Conservation (phyloP, 2,329 filamentous ascomycete genomes). For the Cladophialophora exuberans region DNA sequence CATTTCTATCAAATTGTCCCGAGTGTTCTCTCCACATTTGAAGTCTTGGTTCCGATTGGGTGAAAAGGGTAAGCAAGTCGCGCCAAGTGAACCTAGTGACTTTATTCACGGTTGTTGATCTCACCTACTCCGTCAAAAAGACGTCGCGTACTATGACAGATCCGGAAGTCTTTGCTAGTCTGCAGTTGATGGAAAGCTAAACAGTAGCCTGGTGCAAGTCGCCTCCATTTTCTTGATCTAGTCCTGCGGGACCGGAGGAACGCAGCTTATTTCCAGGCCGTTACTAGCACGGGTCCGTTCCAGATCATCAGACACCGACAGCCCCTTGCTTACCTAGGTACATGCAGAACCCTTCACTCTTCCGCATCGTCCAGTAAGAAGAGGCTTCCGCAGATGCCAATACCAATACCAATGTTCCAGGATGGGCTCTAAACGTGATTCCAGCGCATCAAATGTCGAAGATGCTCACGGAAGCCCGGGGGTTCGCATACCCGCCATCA, state of each 20-base stretch:
- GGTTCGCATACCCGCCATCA: neutral
- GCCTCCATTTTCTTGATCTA: neutral
- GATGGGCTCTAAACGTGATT: neutral
- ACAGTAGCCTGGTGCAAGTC: neutral
- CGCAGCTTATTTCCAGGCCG: neutral
- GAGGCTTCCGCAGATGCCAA: neutral
- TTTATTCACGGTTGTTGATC: too few species aligned
- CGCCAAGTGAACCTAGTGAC: too few species aligned
- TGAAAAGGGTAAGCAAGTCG: conserved; percentile 18
- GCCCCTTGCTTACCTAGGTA: too few species aligned
- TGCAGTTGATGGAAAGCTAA: too few species aligned
- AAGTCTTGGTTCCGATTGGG: conserved; percentile 9
- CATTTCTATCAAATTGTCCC: neutral
- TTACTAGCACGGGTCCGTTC: neutral
- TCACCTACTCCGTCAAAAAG: too few species aligned
- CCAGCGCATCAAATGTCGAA: neutral
- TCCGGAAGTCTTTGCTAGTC: too few species aligned
- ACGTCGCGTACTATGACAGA: too few species aligned
- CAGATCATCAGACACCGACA: too few species aligned
- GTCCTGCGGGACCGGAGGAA: neutral
- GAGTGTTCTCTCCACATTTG: neutral
- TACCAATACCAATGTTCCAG: neutral
- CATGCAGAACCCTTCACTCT: neutral
- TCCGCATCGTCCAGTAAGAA: neutral
- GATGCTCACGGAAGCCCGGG: neutral